These are phyloP conservation scores for Hortiboletus rubellus DNA, from an alignment of 1,284 basidiomycete genomes.

Conservation along the genomic window DNA sequence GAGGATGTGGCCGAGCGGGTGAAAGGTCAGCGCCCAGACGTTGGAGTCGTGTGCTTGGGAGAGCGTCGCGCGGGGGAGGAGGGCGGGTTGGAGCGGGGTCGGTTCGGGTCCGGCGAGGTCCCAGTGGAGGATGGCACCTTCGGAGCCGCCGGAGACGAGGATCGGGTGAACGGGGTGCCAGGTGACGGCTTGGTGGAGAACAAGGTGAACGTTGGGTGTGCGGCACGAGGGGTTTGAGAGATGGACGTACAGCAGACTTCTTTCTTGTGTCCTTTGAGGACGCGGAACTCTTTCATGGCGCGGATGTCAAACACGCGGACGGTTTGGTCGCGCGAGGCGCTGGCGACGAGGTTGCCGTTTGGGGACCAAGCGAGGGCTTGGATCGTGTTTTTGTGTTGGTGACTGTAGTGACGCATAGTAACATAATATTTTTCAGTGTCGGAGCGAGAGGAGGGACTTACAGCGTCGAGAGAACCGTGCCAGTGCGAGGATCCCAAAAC, in stretches of 20 bases:
- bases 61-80: slow-evolving; percentile 75
- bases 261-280: slow-evolving; percentile 94
- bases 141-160: slow-evolving; percentile 91
- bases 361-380: slow-evolving; percentile 93
- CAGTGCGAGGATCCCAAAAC: slow-evolving; percentile 97
- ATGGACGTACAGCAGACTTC: slow-evolving; percentile 91
- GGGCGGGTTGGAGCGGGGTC: slow-evolving; percentile 36
- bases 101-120: slow-evolving; percentile 65
- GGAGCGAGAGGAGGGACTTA: slow-evolving; percentile 40
- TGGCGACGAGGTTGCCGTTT: slow-evolving; percentile 90
- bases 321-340: slow-evolving; percentile 91
- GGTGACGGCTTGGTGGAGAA: slow-evolving; percentile 63
- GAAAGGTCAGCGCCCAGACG: slow-evolving; percentile 94
- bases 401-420: slow-evolving; percentile 46
- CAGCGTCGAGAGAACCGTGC: slow-evolving; percentile 85
- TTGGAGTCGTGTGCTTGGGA: slow-evolving; percentile 96
- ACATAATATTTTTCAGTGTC: neutral
- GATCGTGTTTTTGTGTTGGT: slow-evolving; percentile 96
- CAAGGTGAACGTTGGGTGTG: neutral
- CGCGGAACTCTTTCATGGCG: slow-evolving; percentile 92
- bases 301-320: slow-evolving; percentile 98
- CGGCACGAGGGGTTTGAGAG: neutral
- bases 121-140: slow-evolving; percentile 94
- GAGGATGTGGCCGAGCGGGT: slow-evolving; percentile 94
- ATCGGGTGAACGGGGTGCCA: slow-evolving; percentile 97